Evolutionary conservation across 2,329 filamentous ascomycete species (phyloP).

Genomic region (Trichoderma cornu-damae): DNA sequence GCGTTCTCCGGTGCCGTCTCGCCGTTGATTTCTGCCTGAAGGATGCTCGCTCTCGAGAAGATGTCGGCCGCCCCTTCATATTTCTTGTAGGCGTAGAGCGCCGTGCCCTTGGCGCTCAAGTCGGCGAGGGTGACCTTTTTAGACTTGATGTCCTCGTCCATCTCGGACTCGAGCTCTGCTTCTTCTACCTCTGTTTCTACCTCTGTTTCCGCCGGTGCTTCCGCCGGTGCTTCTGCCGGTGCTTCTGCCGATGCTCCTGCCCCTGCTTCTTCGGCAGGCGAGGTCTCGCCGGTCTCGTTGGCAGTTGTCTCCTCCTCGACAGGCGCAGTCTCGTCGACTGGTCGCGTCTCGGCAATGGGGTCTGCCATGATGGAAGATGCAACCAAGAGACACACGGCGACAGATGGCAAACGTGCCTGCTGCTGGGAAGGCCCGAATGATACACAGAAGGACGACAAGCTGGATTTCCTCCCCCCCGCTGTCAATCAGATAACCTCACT

Average conservation of each 20-base stretch:
- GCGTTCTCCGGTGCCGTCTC: constrained; percentile 88
- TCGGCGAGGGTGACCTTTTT: constrained; percentile 66
- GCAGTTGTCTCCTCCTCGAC: constrained; percentile 28
- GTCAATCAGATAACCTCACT: background rate
- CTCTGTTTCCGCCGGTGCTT: background rate
- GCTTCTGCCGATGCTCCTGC: background rate
- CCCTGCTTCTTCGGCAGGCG: background rate
- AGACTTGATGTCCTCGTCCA: constrained; percentile 44
- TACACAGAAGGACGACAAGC: background rate
- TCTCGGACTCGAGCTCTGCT: constrained; percentile 18
- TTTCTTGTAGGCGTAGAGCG: constrained; percentile 84
- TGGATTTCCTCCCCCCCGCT: background rate
- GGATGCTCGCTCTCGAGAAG: constrained; percentile 81
- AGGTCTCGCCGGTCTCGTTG: background rate
- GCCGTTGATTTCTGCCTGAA: constrained; percentile 87
- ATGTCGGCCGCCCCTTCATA: constrained; percentile 80
- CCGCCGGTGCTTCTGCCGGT: background rate
- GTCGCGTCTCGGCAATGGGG: constrained; percentile 22
- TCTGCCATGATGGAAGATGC: constrained; percentile 23
- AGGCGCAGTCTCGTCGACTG: constrained; percentile 23
- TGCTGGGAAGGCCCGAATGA: background rate
- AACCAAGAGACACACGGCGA: constrained; percentile 5
- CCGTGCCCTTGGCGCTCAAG: constrained; percentile 72
- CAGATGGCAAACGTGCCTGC: background rate
- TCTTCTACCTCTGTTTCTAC: constrained; percentile 20